Evolutionary conservation across 768 basidiomycete species (phyloP).

Genomic region (Nidularia pulvinata): DNA sequence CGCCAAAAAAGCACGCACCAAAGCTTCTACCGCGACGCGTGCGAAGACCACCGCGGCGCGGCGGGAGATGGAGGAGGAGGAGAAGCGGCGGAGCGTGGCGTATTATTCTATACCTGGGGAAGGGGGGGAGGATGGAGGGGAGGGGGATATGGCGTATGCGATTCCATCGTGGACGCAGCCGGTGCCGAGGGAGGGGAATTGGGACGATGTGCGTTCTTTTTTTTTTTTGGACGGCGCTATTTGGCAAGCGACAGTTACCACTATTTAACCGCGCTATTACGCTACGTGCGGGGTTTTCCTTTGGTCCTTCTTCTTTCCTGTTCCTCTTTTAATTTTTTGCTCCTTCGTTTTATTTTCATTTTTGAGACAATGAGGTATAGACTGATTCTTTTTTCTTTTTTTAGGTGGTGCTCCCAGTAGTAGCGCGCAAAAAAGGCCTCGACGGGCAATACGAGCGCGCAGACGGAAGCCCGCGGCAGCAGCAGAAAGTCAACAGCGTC

Average conservation of each 20-base stretch:
- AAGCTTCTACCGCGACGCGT: conserved; percentile 26
- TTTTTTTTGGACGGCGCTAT: not conserved
- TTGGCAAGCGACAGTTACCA: too few species aligned
- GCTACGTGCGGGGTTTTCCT: too few species aligned
- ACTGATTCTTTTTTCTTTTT: conserved; percentile 4
- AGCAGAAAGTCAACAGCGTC: conserved; percentile 35
- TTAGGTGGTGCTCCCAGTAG: conserved; percentile 82
- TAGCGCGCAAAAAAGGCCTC: conserved; percentile 81
- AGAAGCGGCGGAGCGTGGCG: conserved; percentile 58
- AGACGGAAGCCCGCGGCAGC: conserved; percentile 60
- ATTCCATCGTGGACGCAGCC: conserved; percentile 87
- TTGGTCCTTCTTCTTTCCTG: too few species aligned
- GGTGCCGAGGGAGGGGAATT: conserved; percentile 64
- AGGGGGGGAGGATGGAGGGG: conserved; percentile 40
- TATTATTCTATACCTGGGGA: conserved; percentile 61
- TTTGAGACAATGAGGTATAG: too few species aligned
- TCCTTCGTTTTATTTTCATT: too few species aligned
- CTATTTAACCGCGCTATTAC: too few species aligned
- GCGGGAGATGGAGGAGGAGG: conserved; percentile 38
- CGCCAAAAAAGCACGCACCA: conserved; percentile 19
- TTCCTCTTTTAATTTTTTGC: too few species aligned
- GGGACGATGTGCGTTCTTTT: conserved; percentile 70
- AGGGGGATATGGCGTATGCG: conserved; percentile 57
- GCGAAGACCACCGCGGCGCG: conserved; percentile 39
- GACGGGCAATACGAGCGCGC: conserved; percentile 68